These are phyloP conservation scores for Skeletonema grethae DNA, from an alignment of 108 stramenopile species.

Conservation along the genomic window DNA sequence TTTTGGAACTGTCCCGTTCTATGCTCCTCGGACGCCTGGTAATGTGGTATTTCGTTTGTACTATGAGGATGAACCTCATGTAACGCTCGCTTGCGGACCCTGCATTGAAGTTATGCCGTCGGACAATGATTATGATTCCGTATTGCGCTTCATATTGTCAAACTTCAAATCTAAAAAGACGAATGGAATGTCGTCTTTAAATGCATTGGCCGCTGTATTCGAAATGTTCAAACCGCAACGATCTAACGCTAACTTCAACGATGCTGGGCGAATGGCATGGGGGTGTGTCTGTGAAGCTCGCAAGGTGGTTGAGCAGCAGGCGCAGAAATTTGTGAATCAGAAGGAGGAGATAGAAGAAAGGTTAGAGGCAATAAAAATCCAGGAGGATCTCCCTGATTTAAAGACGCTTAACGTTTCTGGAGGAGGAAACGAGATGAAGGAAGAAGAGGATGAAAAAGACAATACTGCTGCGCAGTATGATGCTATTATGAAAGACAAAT, in stretches of 20 bases:
- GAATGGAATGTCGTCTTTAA: constrained; percentile 72
- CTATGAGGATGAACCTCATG: constrained; percentile 71
- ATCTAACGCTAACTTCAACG: constrained; percentile 41
- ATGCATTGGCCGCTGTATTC: constrained; percentile 74
- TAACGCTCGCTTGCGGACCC: constrained; percentile 81
- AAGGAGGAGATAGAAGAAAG: constrained; percentile 56
- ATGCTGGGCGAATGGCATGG: constrained; percentile 82
- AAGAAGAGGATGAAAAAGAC: constrained; percentile 21
- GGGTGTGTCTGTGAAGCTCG: constrained; percentile 87
- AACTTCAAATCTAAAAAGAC: constrained; percentile 87
- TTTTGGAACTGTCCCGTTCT: constrained; percentile 83
- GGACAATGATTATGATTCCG: constrained; percentile 69
- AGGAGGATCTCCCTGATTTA: constrained; percentile 20
- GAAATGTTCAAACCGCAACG: constrained; percentile 42
- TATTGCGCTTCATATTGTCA: constrained; percentile 81
- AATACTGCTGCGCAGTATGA: constrained; percentile 25
- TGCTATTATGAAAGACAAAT: constrained; percentile 31
- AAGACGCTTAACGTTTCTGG: constrained; percentile 10
- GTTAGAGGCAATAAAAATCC: constrained; percentile 49
- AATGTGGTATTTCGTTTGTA: constrained; percentile 89
- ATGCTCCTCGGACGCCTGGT: constrained; percentile 84
- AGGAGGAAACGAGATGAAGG: constrained; percentile 22
- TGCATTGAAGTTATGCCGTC: constrained; percentile 62
- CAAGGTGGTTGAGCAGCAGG: constrained; percentile 73
- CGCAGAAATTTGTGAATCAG: constrained; percentile 60